phyloP scores from a whole-genome alignment of 1,284 basidiomycete species.

The Ustilago shanxiensis region DNA sequence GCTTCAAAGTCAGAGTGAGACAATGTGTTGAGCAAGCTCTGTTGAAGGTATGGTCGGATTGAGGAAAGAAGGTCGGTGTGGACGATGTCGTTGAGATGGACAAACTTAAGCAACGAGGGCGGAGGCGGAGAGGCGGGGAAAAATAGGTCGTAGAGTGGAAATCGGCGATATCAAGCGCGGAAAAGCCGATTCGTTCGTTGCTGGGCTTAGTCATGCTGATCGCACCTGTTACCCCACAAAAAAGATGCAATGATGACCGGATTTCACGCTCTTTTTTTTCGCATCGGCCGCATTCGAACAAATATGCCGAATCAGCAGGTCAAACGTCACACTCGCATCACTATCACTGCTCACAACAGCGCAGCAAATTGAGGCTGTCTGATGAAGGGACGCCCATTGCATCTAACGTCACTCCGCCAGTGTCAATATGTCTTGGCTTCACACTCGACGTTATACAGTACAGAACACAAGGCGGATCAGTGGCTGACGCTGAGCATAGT shows the following conservation, averaged over 20 bases:
- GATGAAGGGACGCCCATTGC: neutral
- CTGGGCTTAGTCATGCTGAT: conserved; percentile 2
- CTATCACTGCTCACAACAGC: neutral
- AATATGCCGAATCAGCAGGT: conserved; percentile 1
- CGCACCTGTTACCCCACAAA: neutral
- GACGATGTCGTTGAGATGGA: too few relatives aligned
- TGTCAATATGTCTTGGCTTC: too few relatives aligned
- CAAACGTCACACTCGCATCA: conserved; percentile 5
- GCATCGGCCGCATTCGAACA: conserved; percentile 8
- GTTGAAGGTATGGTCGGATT: too few relatives aligned
- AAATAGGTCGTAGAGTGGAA: neutral
- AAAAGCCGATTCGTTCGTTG: neutral
- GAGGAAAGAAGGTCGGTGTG: too few relatives aligned
- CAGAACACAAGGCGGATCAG: too few relatives aligned
- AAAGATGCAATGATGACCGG: neutral
- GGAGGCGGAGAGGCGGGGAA: neutral
- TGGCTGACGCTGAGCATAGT: too few relatives aligned
- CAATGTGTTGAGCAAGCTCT: too few relatives aligned
- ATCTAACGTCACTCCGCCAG: neutral
- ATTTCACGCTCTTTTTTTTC: conserved; percentile 16
- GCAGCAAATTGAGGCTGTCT: neutral
- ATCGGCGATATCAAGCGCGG: too few relatives aligned
- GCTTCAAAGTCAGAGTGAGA: too few relatives aligned
- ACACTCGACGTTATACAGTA: too few relatives aligned
- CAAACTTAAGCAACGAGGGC: too few relatives aligned